Percentiles rank a stretch among this genome's conserved stretches.
phyloP scores from a whole-genome alignment of 441 rosid species.

The Erodium trifolium region DNA sequence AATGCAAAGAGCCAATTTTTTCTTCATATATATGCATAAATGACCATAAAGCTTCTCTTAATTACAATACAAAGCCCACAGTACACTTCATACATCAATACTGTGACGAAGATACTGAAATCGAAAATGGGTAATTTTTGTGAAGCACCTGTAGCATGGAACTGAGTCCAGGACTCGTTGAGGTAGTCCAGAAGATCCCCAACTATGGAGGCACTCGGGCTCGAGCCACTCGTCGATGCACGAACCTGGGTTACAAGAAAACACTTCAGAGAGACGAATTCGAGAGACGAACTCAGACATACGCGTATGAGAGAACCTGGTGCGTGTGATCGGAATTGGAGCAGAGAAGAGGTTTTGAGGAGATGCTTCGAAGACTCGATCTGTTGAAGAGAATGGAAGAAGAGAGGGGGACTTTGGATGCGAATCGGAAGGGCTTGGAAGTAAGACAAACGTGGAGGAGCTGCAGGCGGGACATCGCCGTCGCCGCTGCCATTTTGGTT shows the following conservation, averaged over 20 bases:
- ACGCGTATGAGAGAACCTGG: conserved; percentile 15
- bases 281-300: not conserved
- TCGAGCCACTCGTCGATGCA: conserved; percentile 18
- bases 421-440: conserved; percentile 19
- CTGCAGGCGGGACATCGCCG: conserved; percentile 30
- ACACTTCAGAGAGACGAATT: not conserved
- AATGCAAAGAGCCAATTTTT: conserved; percentile 12
- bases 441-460: conserved; percentile 18
- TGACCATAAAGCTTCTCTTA: not conserved
- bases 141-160: conserved; percentile 67
- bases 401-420: conserved; percentile 14
- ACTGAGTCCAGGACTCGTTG: conserved; percentile 93
- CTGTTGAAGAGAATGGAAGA: conserved; percentile 15
- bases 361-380: conserved; percentile 29
- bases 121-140: not conserved
- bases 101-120: not conserved
- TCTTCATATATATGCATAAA: not conserved
- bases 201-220: conserved; percentile 34
- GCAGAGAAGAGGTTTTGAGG: conserved; percentile 28
- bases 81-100: not conserved
- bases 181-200: conserved; percentile 75
- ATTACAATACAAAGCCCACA: not conserved
- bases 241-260: conserved; percentile 10
- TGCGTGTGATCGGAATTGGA: conserved; percentile 22
- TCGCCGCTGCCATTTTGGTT: conserved; percentile 34